Conservation (phyloP, 1,284 basidiomycete species). For the Sanghuangporus sanghuang region DNA sequence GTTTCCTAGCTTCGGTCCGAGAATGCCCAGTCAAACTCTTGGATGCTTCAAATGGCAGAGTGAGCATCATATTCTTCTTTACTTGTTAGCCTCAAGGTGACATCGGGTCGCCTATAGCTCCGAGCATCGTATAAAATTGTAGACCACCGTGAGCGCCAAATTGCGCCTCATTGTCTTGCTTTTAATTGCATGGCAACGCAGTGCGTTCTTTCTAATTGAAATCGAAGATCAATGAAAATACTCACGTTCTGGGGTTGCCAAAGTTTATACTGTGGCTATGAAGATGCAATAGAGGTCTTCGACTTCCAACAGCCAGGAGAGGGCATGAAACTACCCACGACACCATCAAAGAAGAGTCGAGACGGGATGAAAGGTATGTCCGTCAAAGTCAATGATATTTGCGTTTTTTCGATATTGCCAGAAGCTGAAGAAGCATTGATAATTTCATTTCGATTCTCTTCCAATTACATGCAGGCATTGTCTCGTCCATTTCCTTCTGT, state of each 20-base stretch:
- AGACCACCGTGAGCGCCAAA: conserved; percentile 83
- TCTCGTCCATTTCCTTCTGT: conserved; percentile 78
- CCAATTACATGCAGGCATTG: conserved; percentile 53
- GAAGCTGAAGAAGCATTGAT: background rate
- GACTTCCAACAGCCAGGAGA: conserved; percentile 70
- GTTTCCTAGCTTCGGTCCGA: conserved; percentile 75
- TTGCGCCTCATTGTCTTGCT: conserved; percentile 78
- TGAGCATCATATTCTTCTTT: conserved; percentile 32
- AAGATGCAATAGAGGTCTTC: conserved; percentile 86
- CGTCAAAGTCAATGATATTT: background rate
- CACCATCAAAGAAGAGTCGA: conserved; percentile 71
- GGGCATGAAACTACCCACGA: conserved; percentile 71
- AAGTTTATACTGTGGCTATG: conserved; percentile 87
- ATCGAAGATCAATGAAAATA: too few species aligned
- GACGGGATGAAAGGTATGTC: conserved; percentile 77
- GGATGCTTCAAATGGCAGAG: conserved; percentile 73
- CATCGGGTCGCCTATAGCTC: conserved; percentile 40
- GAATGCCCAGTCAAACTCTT: conserved; percentile 80
- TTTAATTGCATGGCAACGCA: conserved; percentile 68
- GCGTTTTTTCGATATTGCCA: background rate
- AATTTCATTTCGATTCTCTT: background rate
- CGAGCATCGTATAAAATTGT: conserved; percentile 89
- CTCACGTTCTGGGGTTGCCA: background rate
- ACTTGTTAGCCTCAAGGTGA: background rate
- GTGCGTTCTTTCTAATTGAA: conserved; percentile 36